Conservation (phyloP, 75 land plant species). For the Gnetum montanum region DNA sequence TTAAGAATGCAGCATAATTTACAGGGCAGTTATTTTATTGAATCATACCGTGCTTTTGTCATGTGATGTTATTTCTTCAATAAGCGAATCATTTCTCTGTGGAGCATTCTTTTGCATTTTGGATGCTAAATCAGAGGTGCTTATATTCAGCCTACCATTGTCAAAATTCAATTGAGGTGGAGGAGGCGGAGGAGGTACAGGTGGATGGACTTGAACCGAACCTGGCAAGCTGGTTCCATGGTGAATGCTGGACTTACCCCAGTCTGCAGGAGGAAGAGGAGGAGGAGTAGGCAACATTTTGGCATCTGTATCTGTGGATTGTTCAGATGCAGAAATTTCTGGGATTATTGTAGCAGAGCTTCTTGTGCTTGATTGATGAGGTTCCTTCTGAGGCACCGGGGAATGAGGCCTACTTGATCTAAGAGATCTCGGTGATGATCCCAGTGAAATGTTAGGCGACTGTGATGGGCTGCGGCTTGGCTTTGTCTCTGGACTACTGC, state of each 20-base stretch:
- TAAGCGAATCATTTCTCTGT: conserved; percentile 9
- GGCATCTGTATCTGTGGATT: background rate
- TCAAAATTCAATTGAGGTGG: background rate
- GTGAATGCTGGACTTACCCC: too few relatives aligned
- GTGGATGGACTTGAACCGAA: too few relatives aligned
- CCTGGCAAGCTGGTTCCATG: too few relatives aligned
- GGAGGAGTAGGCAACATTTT: conserved; percentile 20
- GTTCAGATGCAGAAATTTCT: too few relatives aligned
- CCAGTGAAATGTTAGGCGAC: conserved; percentile 1
- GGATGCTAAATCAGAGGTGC: background rate
- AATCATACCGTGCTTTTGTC: conserved; percentile 6
- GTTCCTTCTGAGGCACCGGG: conserved; percentile 1
- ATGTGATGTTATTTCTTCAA: conserved; percentile 12
- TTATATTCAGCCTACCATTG: background rate
- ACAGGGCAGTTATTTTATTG: too few relatives aligned
- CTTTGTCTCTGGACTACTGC: conserved; percentile 6
- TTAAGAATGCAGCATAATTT: too few relatives aligned
- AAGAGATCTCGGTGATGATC: conserved; percentile 7
- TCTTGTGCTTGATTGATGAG: background rate
- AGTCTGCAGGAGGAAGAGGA: conserved; percentile 48
- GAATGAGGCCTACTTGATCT: background rate
- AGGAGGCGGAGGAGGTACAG: conserved; percentile 3
- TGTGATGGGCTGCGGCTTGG: conserved; percentile 8
- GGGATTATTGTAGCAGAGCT: too few relatives aligned
- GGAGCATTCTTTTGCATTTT: background rate